A percentile compares a stretch with the other conserved stretches of the same genome.
These are phyloP conservation scores for Clitopilus hobsonii DNA, from an alignment of 768 basidiomycete genomes.

Conservation along the genomic window DNA sequence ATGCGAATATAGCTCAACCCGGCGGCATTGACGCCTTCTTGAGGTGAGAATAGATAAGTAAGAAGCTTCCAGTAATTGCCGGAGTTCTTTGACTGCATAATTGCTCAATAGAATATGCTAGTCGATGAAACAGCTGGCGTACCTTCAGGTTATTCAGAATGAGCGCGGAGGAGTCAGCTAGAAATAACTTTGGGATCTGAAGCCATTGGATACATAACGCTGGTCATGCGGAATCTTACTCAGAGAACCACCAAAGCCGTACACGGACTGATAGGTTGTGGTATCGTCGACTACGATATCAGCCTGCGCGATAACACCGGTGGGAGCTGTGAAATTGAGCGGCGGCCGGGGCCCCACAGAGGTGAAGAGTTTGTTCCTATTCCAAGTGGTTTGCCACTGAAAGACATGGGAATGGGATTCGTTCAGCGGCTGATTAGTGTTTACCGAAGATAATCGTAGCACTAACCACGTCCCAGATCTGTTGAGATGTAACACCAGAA, in stretches of 20 bases:
- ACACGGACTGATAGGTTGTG: conserved; percentile 51
- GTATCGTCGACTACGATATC: conserved; percentile 58
- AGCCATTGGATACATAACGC: background rate
- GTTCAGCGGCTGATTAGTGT: too few relatives aligned
- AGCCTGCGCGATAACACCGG: conserved; percentile 41
- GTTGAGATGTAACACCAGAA: conserved; percentile 32
- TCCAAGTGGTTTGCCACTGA: conserved; percentile 57
- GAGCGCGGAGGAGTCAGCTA: conserved; percentile 67
- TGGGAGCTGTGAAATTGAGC: conserved; percentile 52
- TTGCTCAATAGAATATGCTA: background rate
- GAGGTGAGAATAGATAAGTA: conserved; percentile 52
- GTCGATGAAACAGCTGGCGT: conserved; percentile 1
- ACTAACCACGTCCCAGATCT: conserved; percentile 52
- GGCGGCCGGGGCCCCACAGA: conserved; percentile 37
- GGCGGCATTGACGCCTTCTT: conserved; percentile 54
- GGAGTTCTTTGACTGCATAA: conserved; percentile 43
- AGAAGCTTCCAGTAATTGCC: conserved; percentile 55
- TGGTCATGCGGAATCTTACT: conserved; percentile 32
- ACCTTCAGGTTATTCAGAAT: conserved; percentile 63
- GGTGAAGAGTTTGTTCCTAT: conserved; percentile 44
- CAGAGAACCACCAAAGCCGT: conserved; percentile 60
- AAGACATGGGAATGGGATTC: conserved; percentile 1
- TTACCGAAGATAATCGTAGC: background rate
- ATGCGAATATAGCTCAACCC: conserved; percentile 66
- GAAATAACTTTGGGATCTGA: background rate